A percentile compares a stretch with the other conserved stretches of the same genome.
These are phyloP conservation scores for Saccharomyces paradoxus DNA, from an alignment of 805 yeast species.

Conservation along the genomic window DNA sequence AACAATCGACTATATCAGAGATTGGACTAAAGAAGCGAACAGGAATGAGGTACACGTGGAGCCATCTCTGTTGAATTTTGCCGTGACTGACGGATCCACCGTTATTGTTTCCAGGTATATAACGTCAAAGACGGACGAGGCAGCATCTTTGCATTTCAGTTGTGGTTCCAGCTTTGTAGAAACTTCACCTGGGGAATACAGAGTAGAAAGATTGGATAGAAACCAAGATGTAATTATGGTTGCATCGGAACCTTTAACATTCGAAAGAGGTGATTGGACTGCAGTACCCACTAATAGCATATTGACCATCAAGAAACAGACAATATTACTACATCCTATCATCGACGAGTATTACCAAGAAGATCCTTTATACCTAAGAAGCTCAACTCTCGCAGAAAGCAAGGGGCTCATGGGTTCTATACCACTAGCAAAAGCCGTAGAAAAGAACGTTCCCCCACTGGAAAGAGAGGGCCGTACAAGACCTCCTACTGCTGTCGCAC, in stretches of 20 bases:
- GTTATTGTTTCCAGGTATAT: conserved; percentile 85
- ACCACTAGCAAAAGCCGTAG: conserved; percentile 51
- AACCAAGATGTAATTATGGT: conserved; percentile 94
- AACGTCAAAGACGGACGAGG: conserved; percentile 84
- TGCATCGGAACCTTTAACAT: conserved; percentile 93
- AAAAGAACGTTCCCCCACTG: conserved; percentile 59
- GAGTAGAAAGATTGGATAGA: conserved; percentile 88
- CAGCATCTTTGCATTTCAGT: conserved; percentile 90
- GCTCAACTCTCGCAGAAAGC: conserved; percentile 74
- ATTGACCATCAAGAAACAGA: conserved; percentile 72
- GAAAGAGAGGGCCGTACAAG: conserved; percentile 65
- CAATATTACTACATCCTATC: conserved; percentile 85
- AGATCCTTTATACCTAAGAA: conserved; percentile 60
- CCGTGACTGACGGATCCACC: conserved; percentile 85
- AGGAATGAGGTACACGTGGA: conserved; percentile 36
- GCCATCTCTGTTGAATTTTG: conserved; percentile 86
- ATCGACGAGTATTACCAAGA: conserved; percentile 78
- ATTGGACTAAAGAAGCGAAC: conserved; percentile 57
- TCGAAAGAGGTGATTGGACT: conserved; percentile 96
- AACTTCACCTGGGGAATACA: conserved; percentile 81
- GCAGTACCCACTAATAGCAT: conserved; percentile 90
- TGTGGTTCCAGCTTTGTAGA: conserved; percentile 90
- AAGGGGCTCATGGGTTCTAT: conserved; percentile 92
- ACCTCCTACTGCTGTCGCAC: conserved; percentile 15
- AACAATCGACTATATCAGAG: conserved; percentile 67